Evolutionary conservation across 345 rosid genomes (phyloP).

Genomic region (Pistacia integerrima): DNA sequence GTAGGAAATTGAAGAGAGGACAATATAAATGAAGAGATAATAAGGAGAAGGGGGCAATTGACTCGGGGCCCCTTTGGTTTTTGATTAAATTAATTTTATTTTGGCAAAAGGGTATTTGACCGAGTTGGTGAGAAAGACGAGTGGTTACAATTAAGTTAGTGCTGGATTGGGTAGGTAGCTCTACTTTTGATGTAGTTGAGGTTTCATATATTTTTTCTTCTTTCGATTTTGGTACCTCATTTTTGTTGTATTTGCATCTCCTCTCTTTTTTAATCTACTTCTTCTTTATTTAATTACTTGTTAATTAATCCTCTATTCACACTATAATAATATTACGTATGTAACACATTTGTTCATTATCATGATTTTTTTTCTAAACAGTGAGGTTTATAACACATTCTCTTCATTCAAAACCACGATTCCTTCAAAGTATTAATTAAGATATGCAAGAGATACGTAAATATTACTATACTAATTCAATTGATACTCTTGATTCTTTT

Average conservation of each 20-base stretch:
- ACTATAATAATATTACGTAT: too few species aligned
- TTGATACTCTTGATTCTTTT: too few species aligned
- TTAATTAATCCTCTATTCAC: too few species aligned
- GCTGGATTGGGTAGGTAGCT: conserved; percentile 52
- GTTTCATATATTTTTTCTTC: conserved; percentile 9
- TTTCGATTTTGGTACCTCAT: too few species aligned
- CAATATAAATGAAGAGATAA: conserved; percentile 22
- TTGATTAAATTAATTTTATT: neutral
- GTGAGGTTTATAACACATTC: too few species aligned
- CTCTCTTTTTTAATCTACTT: neutral
- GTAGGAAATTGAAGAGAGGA: neutral
- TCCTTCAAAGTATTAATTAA: too few species aligned
- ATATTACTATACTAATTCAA: too few species aligned
- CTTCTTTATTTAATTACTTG: neutral
- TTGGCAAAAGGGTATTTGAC: conserved; percentile 28
- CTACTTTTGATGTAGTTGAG: conserved; percentile 24
- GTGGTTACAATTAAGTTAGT: conserved; percentile 45
- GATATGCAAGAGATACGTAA: too few species aligned
- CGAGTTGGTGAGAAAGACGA: conserved; percentile 47
- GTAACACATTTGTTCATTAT: too few species aligned
- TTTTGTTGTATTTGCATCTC: neutral
- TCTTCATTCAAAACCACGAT: too few species aligned
- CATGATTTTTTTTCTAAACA: too few species aligned
- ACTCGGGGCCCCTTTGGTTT: conserved; percentile 28
- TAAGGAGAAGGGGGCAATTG: conserved; percentile 30